Base-by-base conservation (phyloP, 148 eudicot genomes). In the Tetragonia tetragonoides region DNA sequence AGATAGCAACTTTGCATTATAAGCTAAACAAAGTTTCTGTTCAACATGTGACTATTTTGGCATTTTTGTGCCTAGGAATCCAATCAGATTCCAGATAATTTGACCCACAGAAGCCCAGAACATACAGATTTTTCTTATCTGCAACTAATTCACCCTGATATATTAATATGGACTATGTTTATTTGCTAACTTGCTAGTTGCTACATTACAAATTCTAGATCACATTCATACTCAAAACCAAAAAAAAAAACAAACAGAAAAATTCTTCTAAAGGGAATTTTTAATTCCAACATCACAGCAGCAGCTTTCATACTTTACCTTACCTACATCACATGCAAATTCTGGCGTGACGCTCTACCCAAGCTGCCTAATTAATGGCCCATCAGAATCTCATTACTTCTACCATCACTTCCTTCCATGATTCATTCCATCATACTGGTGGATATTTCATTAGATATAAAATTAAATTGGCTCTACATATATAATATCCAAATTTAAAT, bases 321-420 rank as follows among this genome's bases (percentile, higher is more conserved):
- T n/a, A 71, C 47, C 65, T 46, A 68, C 47, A 62, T 78, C 84
- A 82, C 84, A 82, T 82, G 84, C 81, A 82, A 67, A 74, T 53
- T 23, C 81, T 78, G 78, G 64, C 78, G 37, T 62, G 63, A 78
- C 70, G 47, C 81, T 77, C 66, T 74, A 11, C 68, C 80, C 47
- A 60, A 73, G 76, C 60, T 65, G 21, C 40, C 54, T 74, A 60
- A 53, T 81, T 6, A 81, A 77, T 76, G 65, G 74, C 56, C 79
- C 60, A 63, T 61, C 78, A 68, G 40, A 24, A 49, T 72, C 72
- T 49, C 76, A 64, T 72, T n/a, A 72, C 66, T 66, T 49, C 53
- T 28, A 28, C 34, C 53, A 61, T 24, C 59, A 42, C 77, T 51
- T 62, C 21, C 39, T 71, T 47, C 61, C 74, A 28, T 28, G 10